Base-by-base conservation (phyloP, 345 rosid genomes). In the Eutrema yunnanense region DNA sequence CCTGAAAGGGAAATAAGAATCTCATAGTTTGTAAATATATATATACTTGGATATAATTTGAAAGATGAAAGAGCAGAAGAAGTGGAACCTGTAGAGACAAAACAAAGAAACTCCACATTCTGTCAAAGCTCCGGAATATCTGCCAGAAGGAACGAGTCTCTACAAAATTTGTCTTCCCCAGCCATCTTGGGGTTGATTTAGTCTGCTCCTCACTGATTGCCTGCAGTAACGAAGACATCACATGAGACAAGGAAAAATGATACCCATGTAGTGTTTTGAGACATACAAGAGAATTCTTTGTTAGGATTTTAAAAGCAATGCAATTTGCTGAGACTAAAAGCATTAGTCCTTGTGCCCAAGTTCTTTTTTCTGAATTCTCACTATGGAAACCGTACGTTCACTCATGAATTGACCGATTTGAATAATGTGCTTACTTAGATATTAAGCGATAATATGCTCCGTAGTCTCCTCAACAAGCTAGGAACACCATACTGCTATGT, bases 91-190 rank as follows among this genome's bases (percentile, higher is more conserved):
- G 98, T 72, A 94, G 92, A 63, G 95, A 84, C 82, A 94, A 62
- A 74, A 94, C 85, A 83, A 86, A 91, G 84, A 91, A 89, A 72
- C 83, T 85, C 98, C 98, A 94, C 96, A 91, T 88, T 80, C 98
- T 84, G 74, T 89, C 97, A 82, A 94, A 94, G 85, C 98, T 91
- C 79, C 98, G 81, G 76, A 89, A 94, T 71, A 94, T 86, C 76
- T 94, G 98, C 98, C 97, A 94, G 78, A 94, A 88, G 26, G 98
- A 89, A 68, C 89, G 98, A 41, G 79, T 86, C 87, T 94, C 98
- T 53, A 88, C 92, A 84, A 89, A 94, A 75, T 94, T 89, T 69
- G 89, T 86, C 87, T 94, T 91, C 71, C 97, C 97, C 42, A 88
- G 65, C 98, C 98, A 90, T 67, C 67, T 89, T 76, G 46, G 73